Evolutionary conservation across 805 yeast genomes (phyloP).

Genomic region (Candida schatavii): DNA sequence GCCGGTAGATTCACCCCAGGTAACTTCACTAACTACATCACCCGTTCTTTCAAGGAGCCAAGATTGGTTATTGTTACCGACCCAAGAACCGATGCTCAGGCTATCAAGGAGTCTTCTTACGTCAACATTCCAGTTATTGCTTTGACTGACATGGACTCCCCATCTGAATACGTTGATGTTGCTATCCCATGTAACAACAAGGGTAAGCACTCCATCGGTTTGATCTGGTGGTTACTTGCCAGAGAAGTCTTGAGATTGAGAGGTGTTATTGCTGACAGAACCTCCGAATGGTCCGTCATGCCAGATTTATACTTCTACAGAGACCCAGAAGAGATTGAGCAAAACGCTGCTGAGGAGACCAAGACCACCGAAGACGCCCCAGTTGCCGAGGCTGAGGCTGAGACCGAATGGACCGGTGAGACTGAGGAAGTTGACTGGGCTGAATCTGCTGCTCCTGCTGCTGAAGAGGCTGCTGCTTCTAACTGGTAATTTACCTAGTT

Average conservation of each 20-base stretch:
- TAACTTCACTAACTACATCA: constrained; percentile 99
- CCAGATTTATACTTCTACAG: constrained; percentile 99
- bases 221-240: constrained; percentile 98
- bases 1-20: constrained; percentile 99
- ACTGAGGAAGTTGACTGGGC: constrained; percentile 69
- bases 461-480: constrained; percentile 72
- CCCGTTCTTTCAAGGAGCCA: constrained; percentile 99
- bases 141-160: constrained; percentile 97
- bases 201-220: constrained; percentile 99
- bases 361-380: constrained; percentile 60
- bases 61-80: constrained; percentile 98
- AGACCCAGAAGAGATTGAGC: constrained; percentile 99
- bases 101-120: constrained; percentile 99
- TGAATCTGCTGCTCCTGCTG: constrained; percentile 53
- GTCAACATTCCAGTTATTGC: constrained; percentile 99
- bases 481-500: constrained; percentile 36
- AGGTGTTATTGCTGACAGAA: constrained; percentile 95
- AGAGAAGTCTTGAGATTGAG: constrained; percentile 99
- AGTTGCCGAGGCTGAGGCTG: constrained; percentile 58
- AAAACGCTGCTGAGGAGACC: constrained; percentile 58
- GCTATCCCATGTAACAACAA: constrained; percentile 99
- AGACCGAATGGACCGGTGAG: constrained; percentile 54
- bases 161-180: constrained; percentile 98
- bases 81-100: constrained; percentile 99
- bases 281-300: constrained; percentile 98